Evolutionary conservation across 495 filamentous ascomycete species (phyloP), one percentile per base, ranked within the genome.

Genomic region (Elasticomyces elasticus): DNA sequence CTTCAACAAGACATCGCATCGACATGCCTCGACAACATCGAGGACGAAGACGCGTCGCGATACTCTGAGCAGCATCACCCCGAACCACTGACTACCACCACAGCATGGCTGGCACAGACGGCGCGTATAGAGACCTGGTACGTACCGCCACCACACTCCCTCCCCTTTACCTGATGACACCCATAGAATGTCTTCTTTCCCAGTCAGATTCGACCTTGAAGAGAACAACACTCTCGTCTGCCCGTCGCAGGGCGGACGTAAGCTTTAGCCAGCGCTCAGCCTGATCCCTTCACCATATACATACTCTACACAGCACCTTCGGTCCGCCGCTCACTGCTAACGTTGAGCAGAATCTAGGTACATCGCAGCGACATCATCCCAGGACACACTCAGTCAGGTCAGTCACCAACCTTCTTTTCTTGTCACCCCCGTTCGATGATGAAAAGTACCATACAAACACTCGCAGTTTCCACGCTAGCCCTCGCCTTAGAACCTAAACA

Each of bases 211-310:
- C 89, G 89, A 82, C 87, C 83, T 82, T 95, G 89, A 91, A 82
- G 87, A 87, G 73, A 75, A 60, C 72, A 72, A 71, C 75, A 76
- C 77, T 80, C 73, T 79, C 82, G 84, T 80, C 75, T 73, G 70
- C 72, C 75, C 74, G 75, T 57, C 80, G 78, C 73, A 77, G 67
- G 76, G 76, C 70, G 72, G 78, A 60, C 81, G 84, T 91, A 88
- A 80, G 94, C 92, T 40, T 89, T 95, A 89, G 89, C 89, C 89
- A 95, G 89, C 94, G 92, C 73, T 68, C 84, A 87, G 86, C 92
- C 89, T 95, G 89, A 91, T 69, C 62, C 49, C 28, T 4, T 20
- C 30, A n/a, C 5, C 9, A 43, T 17, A 43, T 15, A 19, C 49
- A 51, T 15, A 38, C 5, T 41, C 13, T 1, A 38, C 37, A 51